phyloP scores from a whole-genome alignment of 345 rosid species.

The Eucalyptus caleyi region DNA sequence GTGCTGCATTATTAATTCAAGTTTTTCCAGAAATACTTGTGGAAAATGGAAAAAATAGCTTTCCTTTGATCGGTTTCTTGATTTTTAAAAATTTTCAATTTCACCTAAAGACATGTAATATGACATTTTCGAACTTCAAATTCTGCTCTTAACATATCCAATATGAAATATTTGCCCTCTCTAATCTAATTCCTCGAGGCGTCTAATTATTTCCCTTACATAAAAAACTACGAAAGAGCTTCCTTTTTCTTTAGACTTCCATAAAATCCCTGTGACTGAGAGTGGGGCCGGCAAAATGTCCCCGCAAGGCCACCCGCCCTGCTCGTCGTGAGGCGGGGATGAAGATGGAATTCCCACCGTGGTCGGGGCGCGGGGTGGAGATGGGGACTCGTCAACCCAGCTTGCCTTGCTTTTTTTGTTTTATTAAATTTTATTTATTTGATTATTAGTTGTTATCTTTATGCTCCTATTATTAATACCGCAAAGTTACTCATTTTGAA shows the following conservation, averaged over 20 bases:
- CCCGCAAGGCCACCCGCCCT: neutral
- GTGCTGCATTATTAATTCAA: neutral
- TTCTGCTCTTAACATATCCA: neutral
- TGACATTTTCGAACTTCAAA: neutral
- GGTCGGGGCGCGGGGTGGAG: neutral
- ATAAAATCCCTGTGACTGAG: neutral
- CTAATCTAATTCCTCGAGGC: neutral
- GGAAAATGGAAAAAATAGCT: neutral
- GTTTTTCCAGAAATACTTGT: neutral
- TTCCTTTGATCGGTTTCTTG: neutral
- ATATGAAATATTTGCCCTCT: neutral
- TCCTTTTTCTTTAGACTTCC: neutral
- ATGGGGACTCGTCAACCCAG: neutral
- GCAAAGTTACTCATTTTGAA: neutral
- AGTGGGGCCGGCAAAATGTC: neutral
- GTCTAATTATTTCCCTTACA: neutral
- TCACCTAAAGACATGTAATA: neutral
- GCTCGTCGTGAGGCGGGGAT: neutral
- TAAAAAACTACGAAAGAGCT: neutral
- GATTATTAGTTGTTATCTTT: neutral
- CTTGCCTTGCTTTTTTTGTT: neutral
- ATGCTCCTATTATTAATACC: neutral
- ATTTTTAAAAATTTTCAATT: neutral
- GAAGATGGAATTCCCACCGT: neutral
- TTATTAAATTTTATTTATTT: neutral